Evolutionary conservation across 2,329 filamentous ascomycete genomes (phyloP), one percentile per base, ranked within the genome.

Genomic region (Fusarium sp.): DNA sequence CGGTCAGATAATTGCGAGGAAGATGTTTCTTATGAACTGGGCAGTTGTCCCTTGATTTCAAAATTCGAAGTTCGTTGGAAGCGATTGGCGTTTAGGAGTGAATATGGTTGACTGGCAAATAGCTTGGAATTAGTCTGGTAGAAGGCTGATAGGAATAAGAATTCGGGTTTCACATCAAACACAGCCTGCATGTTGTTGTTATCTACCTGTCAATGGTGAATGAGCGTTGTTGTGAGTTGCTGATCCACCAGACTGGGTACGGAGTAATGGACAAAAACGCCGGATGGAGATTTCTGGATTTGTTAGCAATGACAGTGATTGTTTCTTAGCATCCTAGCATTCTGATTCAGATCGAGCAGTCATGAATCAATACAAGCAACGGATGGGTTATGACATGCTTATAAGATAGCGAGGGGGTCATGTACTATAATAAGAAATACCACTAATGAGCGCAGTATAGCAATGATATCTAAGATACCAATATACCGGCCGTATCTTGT

Each of bases 181-280:
- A n/a, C 18, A 38, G 34, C 34, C 34, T 38, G 16, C 18, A 6
- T n/a, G 9, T 38, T 38, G 16, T 38, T 38, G 10, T 38, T 18
- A n/a, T 38, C 34, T 38, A 18, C 34, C 9, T 38, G 18, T n/a
- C 34, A n/a, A 38, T n/a, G 6, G 34, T 11, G 18, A 38, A 18
- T 10, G n/a, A 38, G 10, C 18, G 34, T 38, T 38, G 11, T 20
- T 27, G 13, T 8, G 24, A 53, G 34, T 53, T 29, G 30, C 6
- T 27, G 30, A 29, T 5, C 18, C 34, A 20, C 40, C 41, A 24
- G 46, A 47, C 34, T 48, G 47, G 55, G n/a, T 22, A 52, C 54
- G 60, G 65, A 30, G 30, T 16, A 45, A 69, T 43, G 40, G 47
- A 56, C 20, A 24, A 13, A 16, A 46, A 40, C 41, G 32, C 32